Base-by-base conservation (phyloP, 371 early-diverging fungal genomes). In the Mortierella sp. region DNA sequence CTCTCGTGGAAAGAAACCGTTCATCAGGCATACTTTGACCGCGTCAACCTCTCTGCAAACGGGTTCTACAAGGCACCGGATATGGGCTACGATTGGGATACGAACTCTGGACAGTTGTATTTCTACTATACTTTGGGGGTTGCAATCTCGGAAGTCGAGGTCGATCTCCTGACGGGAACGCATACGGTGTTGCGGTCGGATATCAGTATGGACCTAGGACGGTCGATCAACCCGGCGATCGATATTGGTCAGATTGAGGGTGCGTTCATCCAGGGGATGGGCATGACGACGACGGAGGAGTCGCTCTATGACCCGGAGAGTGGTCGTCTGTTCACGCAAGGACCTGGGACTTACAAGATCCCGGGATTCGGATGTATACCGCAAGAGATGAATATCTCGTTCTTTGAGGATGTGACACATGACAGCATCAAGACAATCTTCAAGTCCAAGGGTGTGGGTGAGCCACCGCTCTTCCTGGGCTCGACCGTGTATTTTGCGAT, bases 181-280 rank as follows among this genome's bases (percentile, higher is more conserved):
- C 44, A 44, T 21, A 44, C 44, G 44, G 44, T 44, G n/a, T 8
- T 44, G 21, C 44, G 44, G 9, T 44, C 44, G 17, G 44, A 44
- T 44, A 21, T 44, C 19, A n/a, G 21, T 7, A 44, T 44, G 44
- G 44, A 44, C 23, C 44, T 44, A n/a, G 44, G 44, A 19, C 44
- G 44, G 5, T 44, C 44, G 19, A 44, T 44, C 44, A 44, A 44
- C 44, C 44, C 44, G 9, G 17, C 44, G n/a, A 44, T 44, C 44
- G 44, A 44, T 44, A 44, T 44, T 44, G 44, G 44, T 4, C 44
- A 44, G 44, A 44, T 44, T 44, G 44, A 44, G 44, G 44, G 44
- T 21, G 44, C 44, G 21, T 44, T 44, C 19, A 44, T 44, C 19
- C 44, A 44, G 44, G 44, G 44, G 8, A 44, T 44, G 44, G 44